A percentile compares a stretch with the other conserved stretches of the same genome.
These are phyloP conservation scores for Triglochin maritima DNA, from an alignment of 106 monocot genomes.

Conservation along the genomic window DNA sequence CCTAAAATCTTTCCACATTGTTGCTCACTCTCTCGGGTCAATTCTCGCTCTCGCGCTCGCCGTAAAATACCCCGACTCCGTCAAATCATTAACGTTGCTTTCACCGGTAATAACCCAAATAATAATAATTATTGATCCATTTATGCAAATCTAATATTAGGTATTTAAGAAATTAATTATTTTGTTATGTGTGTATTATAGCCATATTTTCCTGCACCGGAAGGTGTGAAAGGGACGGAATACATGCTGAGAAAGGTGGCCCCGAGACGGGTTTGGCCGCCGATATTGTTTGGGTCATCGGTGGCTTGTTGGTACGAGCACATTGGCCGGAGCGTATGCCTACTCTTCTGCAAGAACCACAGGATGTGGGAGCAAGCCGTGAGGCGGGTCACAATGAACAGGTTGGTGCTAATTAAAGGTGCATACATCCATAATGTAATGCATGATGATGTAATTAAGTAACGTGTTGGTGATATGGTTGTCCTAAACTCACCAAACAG, in stretches of 20 bases:
- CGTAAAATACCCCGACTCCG: slow-evolving; percentile 48
- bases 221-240: slow-evolving; percentile 43
- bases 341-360: slow-evolving; percentile 83
- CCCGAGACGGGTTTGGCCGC: slow-evolving; percentile 73
- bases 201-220: slow-evolving; percentile 69
- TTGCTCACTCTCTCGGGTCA: slow-evolving; percentile 82
- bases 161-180: too few relatives aligned
- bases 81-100: slow-evolving; percentile 67
- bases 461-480: background rate
- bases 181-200: background rate
- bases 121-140: too few relatives aligned
- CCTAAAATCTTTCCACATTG: slow-evolving; percentile 50
- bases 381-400: slow-evolving; percentile 35
- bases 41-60: slow-evolving; percentile 77
- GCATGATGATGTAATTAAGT: background rate
- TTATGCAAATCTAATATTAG: too few relatives aligned
- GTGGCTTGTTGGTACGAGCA: slow-evolving; percentile 96
- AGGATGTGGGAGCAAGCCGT: slow-evolving; percentile 50
- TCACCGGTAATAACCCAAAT: slow-evolving; percentile 39
- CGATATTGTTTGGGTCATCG: slow-evolving; percentile 64
- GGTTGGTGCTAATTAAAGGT: slow-evolving; percentile 9
- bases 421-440: background rate
- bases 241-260: slow-evolving; percentile 64
- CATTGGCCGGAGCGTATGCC: slow-evolving; percentile 67
- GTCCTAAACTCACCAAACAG: slow-evolving; percentile 4